Conservation (phyloP, 768 basidiomycete genomes). For the Pleurotus citrinopileatus region DNA sequence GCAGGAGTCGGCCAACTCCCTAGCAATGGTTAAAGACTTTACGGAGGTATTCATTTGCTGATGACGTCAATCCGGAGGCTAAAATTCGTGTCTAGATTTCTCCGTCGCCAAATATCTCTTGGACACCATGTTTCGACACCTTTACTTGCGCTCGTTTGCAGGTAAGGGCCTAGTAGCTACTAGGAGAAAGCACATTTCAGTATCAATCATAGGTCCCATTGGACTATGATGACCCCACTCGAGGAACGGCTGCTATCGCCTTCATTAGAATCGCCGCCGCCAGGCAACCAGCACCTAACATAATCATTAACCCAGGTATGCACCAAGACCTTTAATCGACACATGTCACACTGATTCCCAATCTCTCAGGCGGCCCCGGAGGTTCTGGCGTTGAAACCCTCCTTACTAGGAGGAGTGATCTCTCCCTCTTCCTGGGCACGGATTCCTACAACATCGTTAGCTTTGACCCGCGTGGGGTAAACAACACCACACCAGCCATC, state of each 20-base stretch:
- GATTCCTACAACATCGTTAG: constrained; percentile 42
- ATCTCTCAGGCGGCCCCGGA: constrained; percentile 36
- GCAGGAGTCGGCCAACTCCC: too few relatives aligned
- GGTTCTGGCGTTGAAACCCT: constrained; percentile 37
- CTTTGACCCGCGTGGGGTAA: constrained; percentile 43
- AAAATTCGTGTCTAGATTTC: background rate
- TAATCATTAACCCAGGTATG: background rate
- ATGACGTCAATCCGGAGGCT: too few relatives aligned
- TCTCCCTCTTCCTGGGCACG: constrained; percentile 33
- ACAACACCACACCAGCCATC: background rate
- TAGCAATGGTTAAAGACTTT: too few relatives aligned
- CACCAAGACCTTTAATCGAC: background rate
- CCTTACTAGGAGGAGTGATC: constrained; percentile 15
- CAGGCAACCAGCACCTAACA: constrained; percentile 3
- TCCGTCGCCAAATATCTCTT: background rate
- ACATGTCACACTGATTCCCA: constrained; percentile 27
- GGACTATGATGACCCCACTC: constrained; percentile 37
- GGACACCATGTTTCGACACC: background rate
- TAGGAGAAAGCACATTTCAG: background rate
- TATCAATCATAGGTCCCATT: constrained; percentile 36
- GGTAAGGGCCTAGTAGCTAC: background rate
- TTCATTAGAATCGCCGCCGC: constrained; percentile 33
- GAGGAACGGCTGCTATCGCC: constrained; percentile 36
- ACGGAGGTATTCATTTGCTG: too few relatives aligned
- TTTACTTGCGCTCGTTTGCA: background rate